These are phyloP conservation scores for Amaranthus palmeri DNA, from an alignment of 148 eudicot species.

Conservation along the genomic window DNA sequence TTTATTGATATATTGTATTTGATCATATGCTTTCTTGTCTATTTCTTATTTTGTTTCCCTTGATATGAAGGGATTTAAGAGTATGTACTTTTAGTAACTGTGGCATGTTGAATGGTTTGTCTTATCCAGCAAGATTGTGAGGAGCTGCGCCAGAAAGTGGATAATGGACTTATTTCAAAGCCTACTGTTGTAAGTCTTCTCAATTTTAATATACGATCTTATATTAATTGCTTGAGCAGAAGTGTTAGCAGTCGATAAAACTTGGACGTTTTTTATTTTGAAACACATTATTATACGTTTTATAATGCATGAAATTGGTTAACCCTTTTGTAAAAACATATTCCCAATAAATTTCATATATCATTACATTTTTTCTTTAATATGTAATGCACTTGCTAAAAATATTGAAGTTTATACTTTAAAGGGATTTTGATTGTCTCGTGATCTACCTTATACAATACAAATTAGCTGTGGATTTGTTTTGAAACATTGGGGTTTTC, in stretches of 20 bases:
- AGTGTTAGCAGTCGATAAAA: neutral
- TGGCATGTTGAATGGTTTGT: slow-evolving; percentile 5
- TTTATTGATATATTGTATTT: neutral
- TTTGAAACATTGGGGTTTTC: neutral
- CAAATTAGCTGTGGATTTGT: neutral
- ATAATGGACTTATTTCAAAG: slow-evolving; percentile 41
- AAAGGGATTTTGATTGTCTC: neutral
- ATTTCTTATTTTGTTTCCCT: neutral
- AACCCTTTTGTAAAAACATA: neutral
- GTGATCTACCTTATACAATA: neutral
- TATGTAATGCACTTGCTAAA: neutral
- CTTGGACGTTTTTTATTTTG: neutral
- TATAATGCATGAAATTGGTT: neutral
- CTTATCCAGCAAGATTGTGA: slow-evolving; percentile 68
- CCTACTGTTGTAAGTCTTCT: slow-evolving; percentile 54
- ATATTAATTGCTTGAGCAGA: neutral
- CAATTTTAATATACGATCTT: neutral
- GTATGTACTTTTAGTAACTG: neutral
- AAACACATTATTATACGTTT: neutral
- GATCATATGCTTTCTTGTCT: neutral
- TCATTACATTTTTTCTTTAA: too few relatives aligned
- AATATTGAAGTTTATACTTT: neutral
- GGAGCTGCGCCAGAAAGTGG: slow-evolving; percentile 40
- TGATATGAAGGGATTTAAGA: neutral
- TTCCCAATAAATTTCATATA: neutral